phyloP scores from a whole-genome alignment of 306 rosid species.

The Inga laurina region DNA sequence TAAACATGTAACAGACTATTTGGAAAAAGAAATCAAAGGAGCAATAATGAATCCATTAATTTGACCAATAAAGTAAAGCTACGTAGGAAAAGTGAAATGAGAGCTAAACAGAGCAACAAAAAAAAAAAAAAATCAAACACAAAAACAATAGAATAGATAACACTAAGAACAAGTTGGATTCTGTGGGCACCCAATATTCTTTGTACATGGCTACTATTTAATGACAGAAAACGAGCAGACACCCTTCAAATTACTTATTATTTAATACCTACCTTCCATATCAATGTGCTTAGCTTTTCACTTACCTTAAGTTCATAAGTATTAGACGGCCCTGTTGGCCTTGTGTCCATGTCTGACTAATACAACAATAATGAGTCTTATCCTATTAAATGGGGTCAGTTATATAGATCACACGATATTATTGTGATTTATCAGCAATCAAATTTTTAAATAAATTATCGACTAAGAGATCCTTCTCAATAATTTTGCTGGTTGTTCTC shows the following conservation, averaged over 20 bases:
- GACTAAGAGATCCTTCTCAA: too few species aligned
- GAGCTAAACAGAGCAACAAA: constrained; percentile 29
- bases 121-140: not conserved
- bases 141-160: constrained; percentile 27
- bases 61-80: constrained; percentile 50
- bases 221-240: constrained; percentile 5
- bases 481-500: too few species aligned
- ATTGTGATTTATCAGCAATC: too few species aligned
- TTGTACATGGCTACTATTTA: constrained; percentile 19
- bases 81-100: constrained; percentile 29
- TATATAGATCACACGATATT: too few species aligned
- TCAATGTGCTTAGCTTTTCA: not conserved
- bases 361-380: not conserved
- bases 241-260: not conserved
- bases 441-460: too few species aligned
- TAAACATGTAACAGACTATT: constrained; percentile 12
- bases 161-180: constrained; percentile 43
- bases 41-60: constrained; percentile 29
- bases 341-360: not conserved
- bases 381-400: too few species aligned
- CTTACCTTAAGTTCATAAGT: constrained; percentile 12
- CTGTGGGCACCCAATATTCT: constrained; percentile 37
- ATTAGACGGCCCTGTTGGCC: constrained; percentile 8
- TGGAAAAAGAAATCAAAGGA: constrained; percentile 15
- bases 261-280: not conserved